phyloP scores from a whole-genome alignment of 306 rosid species.

The Psophocarpus tetragonolobus region DNA sequence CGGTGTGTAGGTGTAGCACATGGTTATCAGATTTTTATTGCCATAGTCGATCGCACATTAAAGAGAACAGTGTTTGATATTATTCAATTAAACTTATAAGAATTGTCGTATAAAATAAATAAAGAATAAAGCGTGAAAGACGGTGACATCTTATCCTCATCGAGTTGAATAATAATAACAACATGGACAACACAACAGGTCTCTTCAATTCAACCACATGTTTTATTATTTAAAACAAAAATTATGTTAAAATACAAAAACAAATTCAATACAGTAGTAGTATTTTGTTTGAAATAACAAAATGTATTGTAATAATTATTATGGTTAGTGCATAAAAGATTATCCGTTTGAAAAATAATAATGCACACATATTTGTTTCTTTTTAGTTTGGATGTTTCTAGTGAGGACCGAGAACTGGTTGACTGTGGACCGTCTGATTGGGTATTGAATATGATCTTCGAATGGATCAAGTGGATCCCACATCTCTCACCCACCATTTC shows the following conservation, averaged over 20 bases:
- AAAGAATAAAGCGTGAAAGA: slow-evolving; percentile 29
- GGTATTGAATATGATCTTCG: background rate
- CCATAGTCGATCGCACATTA: slow-evolving; percentile 28
- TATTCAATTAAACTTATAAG: background rate
- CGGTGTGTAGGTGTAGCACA: slow-evolving; percentile 51
- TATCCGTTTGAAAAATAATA: slow-evolving; percentile 36
- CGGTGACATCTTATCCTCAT: slow-evolving; percentile 52
- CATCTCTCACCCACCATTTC: slow-evolving; percentile 29
- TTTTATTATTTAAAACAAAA: too few relatives aligned
- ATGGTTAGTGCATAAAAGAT: slow-evolving; percentile 6
- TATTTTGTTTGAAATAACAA: background rate
- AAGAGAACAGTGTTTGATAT: background rate
- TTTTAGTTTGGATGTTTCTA: background rate
- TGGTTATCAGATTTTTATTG: slow-evolving; percentile 49
- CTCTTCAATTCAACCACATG: background rate
- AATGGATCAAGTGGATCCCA: slow-evolving; percentile 30
- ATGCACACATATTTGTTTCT: background rate
- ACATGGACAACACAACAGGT: background rate
- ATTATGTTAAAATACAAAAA: too few relatives aligned
- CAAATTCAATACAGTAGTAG: too few relatives aligned
- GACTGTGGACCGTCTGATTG: slow-evolving; percentile 23
- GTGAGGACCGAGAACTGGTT: background rate
- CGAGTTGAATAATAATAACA: slow-evolving; percentile 1
- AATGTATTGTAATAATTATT: background rate
- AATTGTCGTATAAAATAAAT: slow-evolving; percentile 10